Conservation (phyloP, 352 stramenopile species). For the Pythium apleroticum region DNA sequence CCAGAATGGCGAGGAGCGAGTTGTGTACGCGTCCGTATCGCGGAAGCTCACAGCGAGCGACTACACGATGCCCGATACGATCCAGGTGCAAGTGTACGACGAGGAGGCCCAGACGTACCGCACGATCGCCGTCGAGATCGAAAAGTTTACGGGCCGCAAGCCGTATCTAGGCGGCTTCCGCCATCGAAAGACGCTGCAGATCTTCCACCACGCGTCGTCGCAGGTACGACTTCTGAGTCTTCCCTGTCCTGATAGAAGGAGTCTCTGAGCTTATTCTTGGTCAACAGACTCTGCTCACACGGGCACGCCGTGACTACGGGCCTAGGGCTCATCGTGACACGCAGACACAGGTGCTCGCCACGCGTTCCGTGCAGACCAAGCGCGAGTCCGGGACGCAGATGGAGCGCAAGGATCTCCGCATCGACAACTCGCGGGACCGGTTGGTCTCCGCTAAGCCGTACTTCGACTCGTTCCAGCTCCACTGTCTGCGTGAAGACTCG, state of each 20-base stretch:
- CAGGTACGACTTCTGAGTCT: constrained; percentile 49
- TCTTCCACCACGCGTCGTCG: constrained; percentile 90
- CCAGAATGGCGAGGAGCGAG: constrained; percentile 32
- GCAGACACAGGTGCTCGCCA: constrained; percentile 83
- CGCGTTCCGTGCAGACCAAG: constrained; percentile 78
- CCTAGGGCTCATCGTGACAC: constrained; percentile 77
- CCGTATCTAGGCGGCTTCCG: constrained; percentile 88
- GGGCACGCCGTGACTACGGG: constrained; percentile 41
- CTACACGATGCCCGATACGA: constrained; percentile 84
- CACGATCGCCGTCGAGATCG: constrained; percentile 68
- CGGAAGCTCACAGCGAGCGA: constrained; percentile 41
- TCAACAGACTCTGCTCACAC: constrained; percentile 51
- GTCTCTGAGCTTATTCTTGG: neutral
- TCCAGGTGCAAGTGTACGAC: constrained; percentile 79
- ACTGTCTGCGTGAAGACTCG: constrained; percentile 71
- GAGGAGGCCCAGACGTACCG: constrained; percentile 45
- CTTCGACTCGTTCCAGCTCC: constrained; percentile 89
- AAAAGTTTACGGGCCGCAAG: constrained; percentile 79
- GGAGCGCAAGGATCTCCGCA: constrained; percentile 63
- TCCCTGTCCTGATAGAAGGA: no score
- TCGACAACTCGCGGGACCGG: constrained; percentile 73
- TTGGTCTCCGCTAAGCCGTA: constrained; percentile 71
- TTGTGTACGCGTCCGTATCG: constrained; percentile 52
- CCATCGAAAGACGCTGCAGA: constrained; percentile 81
- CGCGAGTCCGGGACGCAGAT: constrained; percentile 93